phyloP scores from a whole-genome alignment of 106 monocot genomes.

The Narthecium ossifragum region DNA sequence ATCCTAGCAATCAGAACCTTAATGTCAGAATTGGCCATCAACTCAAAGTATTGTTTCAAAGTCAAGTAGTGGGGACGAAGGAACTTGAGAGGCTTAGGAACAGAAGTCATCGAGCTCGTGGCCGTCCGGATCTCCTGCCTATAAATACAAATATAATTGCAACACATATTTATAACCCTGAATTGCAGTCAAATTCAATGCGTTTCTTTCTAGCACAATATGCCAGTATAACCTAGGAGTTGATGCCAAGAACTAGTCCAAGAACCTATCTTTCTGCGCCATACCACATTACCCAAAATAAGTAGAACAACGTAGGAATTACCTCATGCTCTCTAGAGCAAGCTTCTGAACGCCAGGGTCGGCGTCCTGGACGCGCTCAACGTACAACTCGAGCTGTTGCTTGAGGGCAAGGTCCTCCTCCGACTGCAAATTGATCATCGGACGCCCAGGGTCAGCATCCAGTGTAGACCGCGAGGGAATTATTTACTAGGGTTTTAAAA shows the following conservation, averaged over 20 bases:
- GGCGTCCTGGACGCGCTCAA: conserved; percentile 80
- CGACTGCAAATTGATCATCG: too few species aligned
- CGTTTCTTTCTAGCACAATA: too few species aligned
- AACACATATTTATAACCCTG: too few species aligned
- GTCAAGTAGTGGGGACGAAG: conserved; percentile 85
- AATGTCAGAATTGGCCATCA: conserved; percentile 65
- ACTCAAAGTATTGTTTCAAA: conserved; percentile 78
- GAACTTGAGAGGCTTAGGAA: conserved; percentile 93
- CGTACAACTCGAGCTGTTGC: conserved; percentile 85
- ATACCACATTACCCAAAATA: background rate
- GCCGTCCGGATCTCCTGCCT: conserved; percentile 95
- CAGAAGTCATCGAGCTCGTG: conserved; percentile 97
- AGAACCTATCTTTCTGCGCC: too few species aligned
- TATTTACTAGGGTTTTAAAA: background rate
- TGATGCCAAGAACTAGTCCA: too few species aligned
- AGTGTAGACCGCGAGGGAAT: background rate
- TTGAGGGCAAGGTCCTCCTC: conserved; percentile 93
- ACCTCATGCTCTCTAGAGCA: conserved; percentile 98
- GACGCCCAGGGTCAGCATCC: background rate
- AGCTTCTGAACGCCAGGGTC: conserved; percentile 91
- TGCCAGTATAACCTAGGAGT: too few species aligned
- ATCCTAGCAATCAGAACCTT: conserved; percentile 38
- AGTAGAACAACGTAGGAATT: background rate
- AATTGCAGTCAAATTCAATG: too few species aligned
- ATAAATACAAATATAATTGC: background rate